phyloP scores from a whole-genome alignment of 1,284 basidiomycete genomes.

The Austroboletus novae-zelandiae region DNA sequence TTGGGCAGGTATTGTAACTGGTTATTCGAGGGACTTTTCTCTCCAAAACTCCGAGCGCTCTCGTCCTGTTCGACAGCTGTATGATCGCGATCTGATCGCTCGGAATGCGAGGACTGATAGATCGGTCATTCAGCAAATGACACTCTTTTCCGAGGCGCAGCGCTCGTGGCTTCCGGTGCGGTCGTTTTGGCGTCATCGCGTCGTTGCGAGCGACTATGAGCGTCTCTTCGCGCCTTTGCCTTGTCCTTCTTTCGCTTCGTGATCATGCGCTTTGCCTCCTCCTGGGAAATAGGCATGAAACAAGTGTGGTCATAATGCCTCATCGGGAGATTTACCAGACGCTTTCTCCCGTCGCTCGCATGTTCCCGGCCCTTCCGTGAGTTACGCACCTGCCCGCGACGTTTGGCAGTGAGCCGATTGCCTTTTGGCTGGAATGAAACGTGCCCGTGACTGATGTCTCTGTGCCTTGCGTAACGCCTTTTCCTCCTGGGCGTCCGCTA shows the following conservation, averaged over 20 bases:
- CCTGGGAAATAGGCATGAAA: conserved; percentile 25
- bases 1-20: conserved; percentile 9
- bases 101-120: conserved; percentile 23
- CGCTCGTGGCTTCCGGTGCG: conserved; percentile 7
- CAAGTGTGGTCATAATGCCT: conserved; percentile 9
- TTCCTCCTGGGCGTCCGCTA: conserved; percentile 40
- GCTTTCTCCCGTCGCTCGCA: conserved; percentile 15
- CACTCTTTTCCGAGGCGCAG: conserved; percentile 32
- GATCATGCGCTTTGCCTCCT: conserved; percentile 27
- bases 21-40: conserved; percentile 15
- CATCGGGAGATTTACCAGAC: conserved; percentile 33
- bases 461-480: conserved; percentile 35
- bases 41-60: conserved; percentile 7
- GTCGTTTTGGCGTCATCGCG: conserved; percentile 9
- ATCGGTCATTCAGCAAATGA: conserved; percentile 28
- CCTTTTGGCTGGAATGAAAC: conserved; percentile 12
- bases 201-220: conserved; percentile 12
- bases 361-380: conserved; percentile 16
- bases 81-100: conserved; percentile 28
- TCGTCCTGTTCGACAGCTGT: conserved; percentile 7
- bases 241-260: conserved; percentile 33
- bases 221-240: conserved; percentile 22
- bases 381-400: conserved; percentile 19
- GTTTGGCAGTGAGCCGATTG: conserved; percentile 20
- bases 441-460: conserved; percentile 38